Evolutionary conservation across 2,329 filamentous ascomycete genomes (phyloP), one percentile per base, ranked within the genome.

Genomic region (Pseudogymnoascus sp.): DNA sequence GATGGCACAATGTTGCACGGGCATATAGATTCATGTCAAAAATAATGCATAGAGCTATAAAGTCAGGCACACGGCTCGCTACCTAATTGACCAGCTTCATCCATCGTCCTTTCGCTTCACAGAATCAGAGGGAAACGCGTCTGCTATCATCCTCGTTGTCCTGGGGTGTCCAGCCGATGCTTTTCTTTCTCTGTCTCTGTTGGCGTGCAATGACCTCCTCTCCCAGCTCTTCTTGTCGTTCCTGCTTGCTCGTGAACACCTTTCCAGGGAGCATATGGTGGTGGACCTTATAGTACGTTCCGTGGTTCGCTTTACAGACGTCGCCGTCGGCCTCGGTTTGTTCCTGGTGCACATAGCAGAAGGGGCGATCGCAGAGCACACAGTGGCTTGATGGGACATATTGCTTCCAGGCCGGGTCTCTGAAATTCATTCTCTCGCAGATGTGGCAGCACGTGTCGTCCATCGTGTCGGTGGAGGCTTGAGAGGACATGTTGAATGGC

Each of bases 401-500:
- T 33, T 56, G 50, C 16, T 56, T 56, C 50, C 50, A 56, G 5
- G 50, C 50, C 5, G 50, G 50, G 2, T 56, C 50, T 18, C 50
- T 56, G 50, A 56, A 56, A 6, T 56, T 56, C 50, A 56, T 56
- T 18, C 50, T 56, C 28, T 56, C 50, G 28, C 50, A 56, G 50
- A 56, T 56, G 50, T 56, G 50, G 50, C 50, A 56, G 50, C 50
- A 56, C 50, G 50, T 56, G 28, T 56, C 50, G 10, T 56, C 50
- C 10, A 2, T 35, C 10, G 5, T 35, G n/a, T 56, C 50, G 28
- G 8, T 33, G 28, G 50, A 50, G 12, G 44, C 23, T 50, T 56
- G 50, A 12, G 50, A 56, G 10, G 50, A 35, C 50, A 56, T 56
- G 50, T 21, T 56, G 50, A 56, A 56, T 5, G 5, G 50, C 28